Conservation (phyloP, 2,329 filamentous ascomycete species). For the Dactylonectria macrodidyma region DNA sequence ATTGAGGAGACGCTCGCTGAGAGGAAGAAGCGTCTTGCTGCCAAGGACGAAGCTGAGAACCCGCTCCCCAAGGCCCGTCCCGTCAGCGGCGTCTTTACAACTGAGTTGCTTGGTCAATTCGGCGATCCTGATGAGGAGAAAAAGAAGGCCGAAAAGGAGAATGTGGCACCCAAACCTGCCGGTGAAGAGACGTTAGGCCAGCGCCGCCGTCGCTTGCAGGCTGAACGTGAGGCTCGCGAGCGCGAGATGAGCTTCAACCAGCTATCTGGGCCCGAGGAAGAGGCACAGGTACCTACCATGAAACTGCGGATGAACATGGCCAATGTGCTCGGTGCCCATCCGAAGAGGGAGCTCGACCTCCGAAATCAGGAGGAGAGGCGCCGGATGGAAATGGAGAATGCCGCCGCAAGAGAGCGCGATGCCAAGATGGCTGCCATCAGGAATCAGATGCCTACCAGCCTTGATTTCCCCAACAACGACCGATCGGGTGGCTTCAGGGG, state of each 20-base stretch:
- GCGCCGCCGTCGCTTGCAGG: slow-evolving; percentile 80
- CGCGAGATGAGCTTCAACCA: slow-evolving; percentile 64
- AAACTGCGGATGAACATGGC: slow-evolving; percentile 68
- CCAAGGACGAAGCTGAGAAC: slow-evolving; percentile 63
- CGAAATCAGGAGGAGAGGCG: slow-evolving; percentile 59
- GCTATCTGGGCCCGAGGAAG: slow-evolving; percentile 34
- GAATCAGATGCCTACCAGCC: slow-evolving; percentile 63
- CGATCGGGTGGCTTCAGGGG: slow-evolving; percentile 63
- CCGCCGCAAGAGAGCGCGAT: slow-evolving; percentile 60
- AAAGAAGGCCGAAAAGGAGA: slow-evolving; percentile 58
- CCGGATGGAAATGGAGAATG: slow-evolving; percentile 58
- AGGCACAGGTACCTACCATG: slow-evolving; percentile 27
- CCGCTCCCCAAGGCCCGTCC: slow-evolving; percentile 68
- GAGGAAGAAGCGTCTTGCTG: slow-evolving; percentile 75
- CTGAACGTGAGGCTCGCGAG: slow-evolving; percentile 75
- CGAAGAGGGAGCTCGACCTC: slow-evolving; percentile 57
- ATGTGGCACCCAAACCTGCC: slow-evolving; percentile 51
- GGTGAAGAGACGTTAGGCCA: slow-evolving; percentile 87
- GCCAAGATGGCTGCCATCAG: slow-evolving; percentile 65
- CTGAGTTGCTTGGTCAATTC: slow-evolving; percentile 78
- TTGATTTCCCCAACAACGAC: slow-evolving; percentile 49
- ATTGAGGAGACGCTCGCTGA: slow-evolving; percentile 78
- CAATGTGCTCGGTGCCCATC: slow-evolving; percentile 67
- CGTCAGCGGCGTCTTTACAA: slow-evolving; percentile 76
- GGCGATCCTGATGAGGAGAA: slow-evolving; percentile 64